Evolutionary conservation across 805 yeast genomes (phyloP).

Genomic region (Scheffersomyces spartinae): DNA sequence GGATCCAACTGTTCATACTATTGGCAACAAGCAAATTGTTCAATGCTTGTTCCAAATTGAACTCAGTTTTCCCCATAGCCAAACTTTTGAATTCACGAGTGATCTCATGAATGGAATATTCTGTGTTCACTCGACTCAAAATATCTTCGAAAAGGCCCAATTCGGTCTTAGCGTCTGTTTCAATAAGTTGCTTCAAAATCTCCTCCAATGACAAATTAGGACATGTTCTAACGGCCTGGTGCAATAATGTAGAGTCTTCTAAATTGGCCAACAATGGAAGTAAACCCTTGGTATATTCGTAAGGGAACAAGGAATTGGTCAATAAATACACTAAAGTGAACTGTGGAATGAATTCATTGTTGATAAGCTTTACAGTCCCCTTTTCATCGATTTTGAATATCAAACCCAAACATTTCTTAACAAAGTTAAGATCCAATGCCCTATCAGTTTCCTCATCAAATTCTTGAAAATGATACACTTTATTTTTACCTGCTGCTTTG

Average conservation of each 20-base stretch:
- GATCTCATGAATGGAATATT: slow-evolving; percentile 49
- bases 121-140: slow-evolving; percentile 53
- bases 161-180: slow-evolving; percentile 51
- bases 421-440: slow-evolving; percentile 47
- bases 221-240: slow-evolving; percentile 77
- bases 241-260: slow-evolving; percentile 50
- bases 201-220: slow-evolving; percentile 57
- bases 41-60: slow-evolving; percentile 28
- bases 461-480: slow-evolving; percentile 21
- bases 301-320: slow-evolving; percentile 83
- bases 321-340: slow-evolving; percentile 57
- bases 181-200: slow-evolving; percentile 49
- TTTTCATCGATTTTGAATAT: slow-evolving; percentile 18
- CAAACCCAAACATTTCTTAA: slow-evolving; percentile 32
- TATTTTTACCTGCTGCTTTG: slow-evolving; percentile 1
- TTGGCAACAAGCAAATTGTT: slow-evolving; percentile 29
- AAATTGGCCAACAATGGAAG: slow-evolving; percentile 34
- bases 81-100: slow-evolving; percentile 34
- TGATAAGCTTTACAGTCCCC: slow-evolving; percentile 13
- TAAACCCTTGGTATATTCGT: slow-evolving; percentile 40
- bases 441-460: slow-evolving; percentile 59
- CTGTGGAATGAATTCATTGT: slow-evolving; percentile 36
- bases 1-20: slow-evolving; percentile 44
- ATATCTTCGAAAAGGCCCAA: slow-evolving; percentile 62
- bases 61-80: slow-evolving; percentile 14